Evolutionary conservation across 495 filamentous ascomycete species (phyloP).

Genomic region (Penicillium canariense): DNA sequence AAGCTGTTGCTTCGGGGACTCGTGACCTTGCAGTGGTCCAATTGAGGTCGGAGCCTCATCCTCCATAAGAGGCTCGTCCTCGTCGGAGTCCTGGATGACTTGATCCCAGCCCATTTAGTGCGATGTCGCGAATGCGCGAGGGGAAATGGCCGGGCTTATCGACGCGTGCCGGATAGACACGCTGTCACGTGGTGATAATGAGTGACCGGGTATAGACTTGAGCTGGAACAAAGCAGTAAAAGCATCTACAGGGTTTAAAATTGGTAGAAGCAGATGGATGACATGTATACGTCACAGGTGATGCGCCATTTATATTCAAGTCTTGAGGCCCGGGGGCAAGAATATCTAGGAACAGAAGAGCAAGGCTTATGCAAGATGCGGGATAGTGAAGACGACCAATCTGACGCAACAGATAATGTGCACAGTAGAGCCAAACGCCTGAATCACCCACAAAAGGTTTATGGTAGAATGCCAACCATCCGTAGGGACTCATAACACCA

Average conservation of each 20-base stretch:
- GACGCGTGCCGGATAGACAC: conserved; percentile 31
- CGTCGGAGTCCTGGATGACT: conserved; percentile 53
- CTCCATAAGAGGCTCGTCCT: conserved; percentile 41
- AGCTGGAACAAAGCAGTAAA: no score
- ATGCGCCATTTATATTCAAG: conserved; percentile 2
- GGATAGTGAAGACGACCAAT: conserved; percentile 5
- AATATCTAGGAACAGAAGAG: conserved; percentile 12
- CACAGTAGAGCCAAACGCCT: conserved; percentile 8
- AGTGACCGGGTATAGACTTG: background rate
- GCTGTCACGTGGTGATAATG: conserved; percentile 39
- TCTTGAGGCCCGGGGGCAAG: background rate
- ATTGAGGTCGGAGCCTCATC: conserved; percentile 24
- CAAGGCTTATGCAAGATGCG: conserved; percentile 25
- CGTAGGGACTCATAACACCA: conserved; percentile 7
- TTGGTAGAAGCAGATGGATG: background rate
- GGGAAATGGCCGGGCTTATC: conserved; percentile 16
- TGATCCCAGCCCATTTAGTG: conserved; percentile 34
- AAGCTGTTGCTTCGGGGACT: conserved; percentile 16
- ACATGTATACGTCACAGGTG: background rate
- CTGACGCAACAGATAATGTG: background rate
- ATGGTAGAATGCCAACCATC: background rate
- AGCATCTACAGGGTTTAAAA: no score
- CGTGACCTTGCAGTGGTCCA: conserved; percentile 16
- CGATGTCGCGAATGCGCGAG: conserved; percentile 1
- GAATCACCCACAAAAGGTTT: conserved; percentile 5